These are phyloP conservation scores for Colletotrichum eremochloae DNA, from an alignment of 2,329 filamentous ascomycete species.

Conservation along the genomic window DNA sequence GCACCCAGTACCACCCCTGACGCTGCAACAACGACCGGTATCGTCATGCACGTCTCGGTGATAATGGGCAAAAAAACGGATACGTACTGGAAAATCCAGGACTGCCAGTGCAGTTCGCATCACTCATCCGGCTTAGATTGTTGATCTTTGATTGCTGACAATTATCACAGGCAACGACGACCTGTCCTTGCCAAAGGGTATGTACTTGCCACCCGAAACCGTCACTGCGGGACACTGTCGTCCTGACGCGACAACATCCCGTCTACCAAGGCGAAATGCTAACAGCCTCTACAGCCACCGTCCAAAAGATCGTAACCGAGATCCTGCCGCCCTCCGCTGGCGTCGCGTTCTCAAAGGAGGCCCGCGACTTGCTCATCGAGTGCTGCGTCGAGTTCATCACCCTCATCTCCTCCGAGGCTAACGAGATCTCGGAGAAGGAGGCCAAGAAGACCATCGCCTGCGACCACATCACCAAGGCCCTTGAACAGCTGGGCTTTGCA, in stretches of 20 bases:
- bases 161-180: constrained; percentile 70
- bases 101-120: neutral
- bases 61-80: neutral
- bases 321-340: constrained; percentile 83
- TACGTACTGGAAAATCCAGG: neutral
- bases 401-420: constrained; percentile 96
- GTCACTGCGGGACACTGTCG: neutral
- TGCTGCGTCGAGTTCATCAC: constrained; percentile 99
- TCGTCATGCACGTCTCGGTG: neutral
- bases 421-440: constrained; percentile 98
- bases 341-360: constrained; percentile 93
- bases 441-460: constrained; percentile 99
- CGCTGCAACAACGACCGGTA: no score
- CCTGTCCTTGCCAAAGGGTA: constrained; percentile 75
- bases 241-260: neutral
- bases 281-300: constrained; percentile 64
- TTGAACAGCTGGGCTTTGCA: constrained; percentile 91
- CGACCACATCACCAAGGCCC: constrained; percentile 95
- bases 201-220: constrained; percentile 40
- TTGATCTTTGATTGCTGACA: constrained; percentile 49
- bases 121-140: neutral
- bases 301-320: constrained; percentile 92
- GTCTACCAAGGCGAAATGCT: neutral
- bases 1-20: neutral
- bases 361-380: constrained; percentile 94